These are phyloP conservation scores for Apiospora hydei DNA, from an alignment of 2,329 filamentous ascomycete species.

Conservation along the genomic window DNA sequence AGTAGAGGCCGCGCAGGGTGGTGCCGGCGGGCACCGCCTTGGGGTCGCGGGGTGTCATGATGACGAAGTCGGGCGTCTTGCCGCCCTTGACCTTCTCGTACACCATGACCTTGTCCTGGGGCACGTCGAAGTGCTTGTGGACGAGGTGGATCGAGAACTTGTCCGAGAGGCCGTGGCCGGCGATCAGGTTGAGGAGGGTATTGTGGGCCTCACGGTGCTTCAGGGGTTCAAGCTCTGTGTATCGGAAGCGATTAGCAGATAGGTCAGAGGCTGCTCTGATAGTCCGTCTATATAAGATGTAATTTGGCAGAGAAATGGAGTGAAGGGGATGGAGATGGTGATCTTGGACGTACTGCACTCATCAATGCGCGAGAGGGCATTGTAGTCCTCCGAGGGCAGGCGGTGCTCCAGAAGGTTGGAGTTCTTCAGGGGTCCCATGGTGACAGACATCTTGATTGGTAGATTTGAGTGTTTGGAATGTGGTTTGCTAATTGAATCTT, in stretches of 20 bases:
- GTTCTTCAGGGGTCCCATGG: constrained; percentile 12
- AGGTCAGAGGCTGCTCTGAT: background rate
- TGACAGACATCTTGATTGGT: constrained; percentile 4
- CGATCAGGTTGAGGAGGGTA: constrained; percentile 8
- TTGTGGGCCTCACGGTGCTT: constrained; percentile 14
- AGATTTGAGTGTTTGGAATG: background rate
- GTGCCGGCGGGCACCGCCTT: background rate
- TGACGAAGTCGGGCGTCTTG: constrained; percentile 20
- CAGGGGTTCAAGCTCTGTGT: constrained; percentile 8
- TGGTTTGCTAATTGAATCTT: background rate
- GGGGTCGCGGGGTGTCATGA: constrained; percentile 15
- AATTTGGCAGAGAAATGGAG: background rate
- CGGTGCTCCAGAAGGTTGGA: constrained; percentile 1
- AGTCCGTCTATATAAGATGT: fast-evolving
- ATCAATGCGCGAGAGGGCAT: background rate
- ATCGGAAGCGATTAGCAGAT: background rate
- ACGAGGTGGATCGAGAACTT: constrained; percentile 15
- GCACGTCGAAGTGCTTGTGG: constrained; percentile 14
- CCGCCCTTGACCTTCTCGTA: constrained; percentile 22
- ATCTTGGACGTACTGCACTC: background rate
- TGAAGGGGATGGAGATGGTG: too few relatives aligned
- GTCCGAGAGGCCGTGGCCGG: constrained; percentile 4
- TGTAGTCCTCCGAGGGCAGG: constrained; percentile 4
- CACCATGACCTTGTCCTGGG: constrained; percentile 20
- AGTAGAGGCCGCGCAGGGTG: constrained; percentile 20